A percentile compares a stretch with the other conserved stretches of the same genome.
phyloP scores from a whole-genome alignment of 305 asterid species.

The Nicotiana rustica region DNA sequence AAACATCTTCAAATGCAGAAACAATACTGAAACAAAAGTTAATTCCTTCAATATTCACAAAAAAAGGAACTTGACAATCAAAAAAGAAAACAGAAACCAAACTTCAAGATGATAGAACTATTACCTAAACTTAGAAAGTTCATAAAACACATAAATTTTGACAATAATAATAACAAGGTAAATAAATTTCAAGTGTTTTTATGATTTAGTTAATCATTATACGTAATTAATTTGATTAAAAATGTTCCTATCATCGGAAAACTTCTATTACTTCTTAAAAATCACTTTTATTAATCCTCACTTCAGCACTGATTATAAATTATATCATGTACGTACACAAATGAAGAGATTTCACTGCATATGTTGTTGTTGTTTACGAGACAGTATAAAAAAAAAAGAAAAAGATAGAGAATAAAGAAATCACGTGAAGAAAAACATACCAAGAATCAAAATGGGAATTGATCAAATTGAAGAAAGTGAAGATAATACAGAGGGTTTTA shows the following conservation, averaged over 20 bases:
- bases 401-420: slow-evolving; percentile 39
- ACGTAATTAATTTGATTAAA: too few species aligned
- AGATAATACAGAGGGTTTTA: slow-evolving; percentile 19
- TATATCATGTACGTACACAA: background rate
- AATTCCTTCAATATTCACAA: background rate
- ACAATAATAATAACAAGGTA: background rate
- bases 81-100: background rate
- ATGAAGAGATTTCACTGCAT: background rate
- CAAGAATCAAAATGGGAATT: slow-evolving; percentile 36
- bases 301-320: too few species aligned
- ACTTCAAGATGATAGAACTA: background rate
- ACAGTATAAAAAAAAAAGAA: slow-evolving; percentile 29
- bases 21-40: background rate
- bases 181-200: background rate
- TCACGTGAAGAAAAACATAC: slow-evolving; percentile 15
- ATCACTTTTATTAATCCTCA: too few species aligned
- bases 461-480: slow-evolving; percentile 7
- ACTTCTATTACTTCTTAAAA: too few species aligned
- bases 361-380: too few species aligned
- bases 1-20: background rate
- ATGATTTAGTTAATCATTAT: too few species aligned
- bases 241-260: too few species aligned
- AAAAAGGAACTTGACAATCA: background rate
- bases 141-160: background rate
- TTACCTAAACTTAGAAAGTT: background rate